Conservation (phyloP, 2,329 filamentous ascomycete genomes). For the Fusarium subtropicale region DNA sequence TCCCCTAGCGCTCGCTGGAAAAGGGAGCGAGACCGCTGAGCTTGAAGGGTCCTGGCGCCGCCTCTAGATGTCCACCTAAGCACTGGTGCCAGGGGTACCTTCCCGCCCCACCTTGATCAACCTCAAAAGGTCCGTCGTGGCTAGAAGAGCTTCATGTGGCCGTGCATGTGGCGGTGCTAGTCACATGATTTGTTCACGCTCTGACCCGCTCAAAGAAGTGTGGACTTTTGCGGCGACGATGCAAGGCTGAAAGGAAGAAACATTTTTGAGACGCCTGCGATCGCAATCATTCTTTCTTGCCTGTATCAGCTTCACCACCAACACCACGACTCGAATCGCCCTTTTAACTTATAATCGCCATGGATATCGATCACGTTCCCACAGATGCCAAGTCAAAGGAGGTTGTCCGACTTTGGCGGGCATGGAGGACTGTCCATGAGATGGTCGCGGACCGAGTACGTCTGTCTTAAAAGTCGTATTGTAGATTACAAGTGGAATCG, state of each 20-base stretch:
- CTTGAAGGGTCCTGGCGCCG: conserved; percentile 10
- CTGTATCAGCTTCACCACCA: conserved; percentile 12
- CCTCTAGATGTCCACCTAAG: background rate
- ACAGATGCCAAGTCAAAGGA: conserved; percentile 65
- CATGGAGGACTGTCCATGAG: conserved; percentile 92
- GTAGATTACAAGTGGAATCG: conserved; percentile 6
- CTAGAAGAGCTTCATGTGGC: background rate
- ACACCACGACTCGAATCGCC: conserved; percentile 16
- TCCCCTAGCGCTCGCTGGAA: conserved; percentile 40
- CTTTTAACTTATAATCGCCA: conserved; percentile 28
- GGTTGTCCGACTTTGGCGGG: conserved; percentile 84
- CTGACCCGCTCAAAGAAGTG: conserved; percentile 38
- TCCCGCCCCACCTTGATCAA: conserved; percentile 23
- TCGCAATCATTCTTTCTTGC: conserved; percentile 14
- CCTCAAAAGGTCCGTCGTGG: conserved; percentile 11
- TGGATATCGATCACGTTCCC: conserved; percentile 58
- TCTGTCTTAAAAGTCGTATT: conserved; percentile 19
- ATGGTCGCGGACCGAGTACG: conserved; percentile 90
- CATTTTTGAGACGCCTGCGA: conserved; percentile 43
- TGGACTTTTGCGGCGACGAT: conserved; percentile 42
- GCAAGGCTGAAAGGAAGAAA: conserved; percentile 49
- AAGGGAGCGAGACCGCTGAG: conserved; percentile 11
- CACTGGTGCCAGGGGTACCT: conserved; percentile 22
- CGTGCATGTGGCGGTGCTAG: background rate
- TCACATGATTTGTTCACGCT: conserved; percentile 42